phyloP scores from a whole-genome alignment of 2,329 filamentous ascomycete genomes.

The Neonectria sp. region DNA sequence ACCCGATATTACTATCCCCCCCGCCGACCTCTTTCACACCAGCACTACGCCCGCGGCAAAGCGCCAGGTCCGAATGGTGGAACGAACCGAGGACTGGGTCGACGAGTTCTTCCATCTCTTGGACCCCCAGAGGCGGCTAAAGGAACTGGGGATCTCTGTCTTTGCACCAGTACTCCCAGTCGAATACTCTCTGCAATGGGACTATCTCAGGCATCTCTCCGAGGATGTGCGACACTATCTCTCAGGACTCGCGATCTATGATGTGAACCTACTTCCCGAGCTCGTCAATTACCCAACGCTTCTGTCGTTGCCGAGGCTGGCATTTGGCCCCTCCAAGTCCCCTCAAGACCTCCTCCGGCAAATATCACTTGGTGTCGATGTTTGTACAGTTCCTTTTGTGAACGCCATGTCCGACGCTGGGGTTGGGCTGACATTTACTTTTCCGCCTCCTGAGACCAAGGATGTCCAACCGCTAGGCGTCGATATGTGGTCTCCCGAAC shows the following conservation, averaged over 20 bases:
- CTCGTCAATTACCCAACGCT: conserved; percentile 71
- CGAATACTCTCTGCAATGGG: conserved; percentile 80
- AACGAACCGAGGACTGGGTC: conserved; percentile 88
- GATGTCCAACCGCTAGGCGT: conserved; percentile 72
- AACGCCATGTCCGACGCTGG: conserved; percentile 84
- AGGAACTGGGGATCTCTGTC: conserved; percentile 58
- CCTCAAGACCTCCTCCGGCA: conserved; percentile 86
- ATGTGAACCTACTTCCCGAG: conserved; percentile 77
- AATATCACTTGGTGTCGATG: conserved; percentile 82
- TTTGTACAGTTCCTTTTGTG: conserved; percentile 85
- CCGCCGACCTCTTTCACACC: conserved; percentile 77
- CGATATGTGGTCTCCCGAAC: conserved; percentile 80
- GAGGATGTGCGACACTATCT: conserved; percentile 73
- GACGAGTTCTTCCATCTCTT: conserved; percentile 72
- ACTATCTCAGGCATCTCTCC: conserved; percentile 82
- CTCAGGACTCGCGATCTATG: conserved; percentile 84
- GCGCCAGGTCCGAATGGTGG: conserved; percentile 85
- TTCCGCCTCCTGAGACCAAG: conserved; percentile 64
- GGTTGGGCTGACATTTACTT: conserved; percentile 85
- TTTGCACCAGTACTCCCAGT: conserved; percentile 83
- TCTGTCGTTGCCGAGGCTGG: conserved; percentile 77
- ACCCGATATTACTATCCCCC: conserved; percentile 85
- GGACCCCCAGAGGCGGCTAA: conserved; percentile 45
- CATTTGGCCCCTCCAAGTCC: conserved; percentile 77
- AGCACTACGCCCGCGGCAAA: conserved; percentile 74